Evolutionary conservation across 192 early-diverging fungal genomes (phyloP), one percentile per base, ranked within the genome.

Genomic region (Backusella parvicylindrica): DNA sequence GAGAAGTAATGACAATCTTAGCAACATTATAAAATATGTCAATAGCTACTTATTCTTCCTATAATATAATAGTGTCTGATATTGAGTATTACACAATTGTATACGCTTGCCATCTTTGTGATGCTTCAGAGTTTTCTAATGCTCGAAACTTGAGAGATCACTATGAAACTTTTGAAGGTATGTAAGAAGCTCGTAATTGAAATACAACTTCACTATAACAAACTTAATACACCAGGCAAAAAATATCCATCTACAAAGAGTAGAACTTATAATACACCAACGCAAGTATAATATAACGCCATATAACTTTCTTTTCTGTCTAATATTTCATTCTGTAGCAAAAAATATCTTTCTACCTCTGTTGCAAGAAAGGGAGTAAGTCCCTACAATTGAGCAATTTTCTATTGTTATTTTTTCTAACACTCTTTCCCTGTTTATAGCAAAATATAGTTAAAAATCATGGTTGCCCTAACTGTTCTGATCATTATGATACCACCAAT

Each of bases 131-230:
- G 65, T 67, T 67, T 67, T 67, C 65, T 67, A 67, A 67, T 38
- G 31, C 33, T 67, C 65, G 65, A 36, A 67, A 67, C 65, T 67
- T 67, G 65, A 67, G 65, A 36, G 33, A 67, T 67, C 65, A 67
- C 33, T 67, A 67, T 36, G 33, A 67, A 35, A 5, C 65, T 67
- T 23, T 67, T 36, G 31, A 67, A 21, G 36, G 35, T 67, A 36
- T 37, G 33, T 67, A 67, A 37, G 35, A 67, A 67, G 65, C 53
- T 67, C 65, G 11, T 67, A 67, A 67, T 67, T 36, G 33, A 67
- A 67, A 21, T 67, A 67, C 65, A 67, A 67, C 65, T 67, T 36
- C 65, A 67, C 35, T 67, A 67, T 67, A 67, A 67, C 65, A 67
- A 36, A 36, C 33, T 67, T 67, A 67, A 67, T 67, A 21, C 35